phyloP scores from a whole-genome alignment of 192 early-diverging fungal genomes.

The Rhizophagus clarus region DNA sequence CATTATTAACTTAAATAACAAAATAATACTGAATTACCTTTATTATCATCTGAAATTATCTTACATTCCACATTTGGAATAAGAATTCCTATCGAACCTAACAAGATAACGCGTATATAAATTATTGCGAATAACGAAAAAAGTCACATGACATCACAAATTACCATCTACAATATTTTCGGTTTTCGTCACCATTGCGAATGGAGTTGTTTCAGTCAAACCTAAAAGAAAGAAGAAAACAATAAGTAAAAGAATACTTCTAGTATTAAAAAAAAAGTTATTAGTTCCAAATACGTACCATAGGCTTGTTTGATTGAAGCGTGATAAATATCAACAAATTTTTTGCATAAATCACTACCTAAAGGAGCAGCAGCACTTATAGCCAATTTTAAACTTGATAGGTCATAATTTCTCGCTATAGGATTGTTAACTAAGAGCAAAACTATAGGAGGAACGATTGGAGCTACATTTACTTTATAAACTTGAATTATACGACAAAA shows the following conservation, averaged over 20 bases:
- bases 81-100: constrained; percentile 70
- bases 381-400: constrained; percentile 53
- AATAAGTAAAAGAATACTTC: constrained; percentile 25
- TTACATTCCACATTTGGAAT: constrained; percentile 74
- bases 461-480: constrained; percentile 46
- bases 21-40: constrained; percentile 35
- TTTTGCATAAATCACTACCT: constrained; percentile 36
- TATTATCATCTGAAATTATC: constrained; percentile 72
- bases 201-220: constrained; percentile 65
- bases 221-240: background rate
- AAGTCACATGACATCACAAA: background rate
- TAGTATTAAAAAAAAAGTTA: background rate
- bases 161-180: constrained; percentile 38
- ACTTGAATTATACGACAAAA: constrained; percentile 60
- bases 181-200: constrained; percentile 41
- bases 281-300: constrained; percentile 48
- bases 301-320: constrained; percentile 62
- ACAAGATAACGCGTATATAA: constrained; percentile 28
- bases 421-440: constrained; percentile 67
- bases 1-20: background rate
- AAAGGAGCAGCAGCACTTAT: constrained; percentile 74
- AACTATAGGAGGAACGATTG: constrained; percentile 69
- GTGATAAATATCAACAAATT: constrained; percentile 39
- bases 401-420: constrained; percentile 61
- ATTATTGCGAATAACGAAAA: background rate